Base-by-base conservation (phyloP, 225 moss, liverwort and hornwort species). In the Physcomitrellopsis africana region DNA sequence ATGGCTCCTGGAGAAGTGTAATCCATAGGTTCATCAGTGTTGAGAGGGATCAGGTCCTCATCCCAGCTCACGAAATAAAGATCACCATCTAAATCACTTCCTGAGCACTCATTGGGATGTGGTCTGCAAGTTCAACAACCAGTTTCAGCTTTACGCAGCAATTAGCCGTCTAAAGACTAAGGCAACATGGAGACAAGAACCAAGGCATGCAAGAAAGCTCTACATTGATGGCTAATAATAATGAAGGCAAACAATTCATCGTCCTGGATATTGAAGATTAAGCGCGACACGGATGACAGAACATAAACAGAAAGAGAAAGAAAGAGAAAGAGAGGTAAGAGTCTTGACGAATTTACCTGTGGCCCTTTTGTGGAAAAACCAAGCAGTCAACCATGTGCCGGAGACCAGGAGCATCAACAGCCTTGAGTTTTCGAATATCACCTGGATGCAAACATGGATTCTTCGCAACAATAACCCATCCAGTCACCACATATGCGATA, bases 41-140 rank as follows among this genome's bases (percentile, higher is more conserved):
- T 78, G 29, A 79, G 77, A 46, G 99, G 95, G 51, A 99, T 78
- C 17, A 99, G 83, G 16, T 87, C 79, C 49, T 81, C 69, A 59
- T 99, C 89, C 99, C 99, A 99, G 68, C 87, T 92, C 80, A 95
- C 95, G 56, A 86, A 68, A 73, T 93, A 99, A 6, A 84, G 61
- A 68, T 99, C 99, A 67, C 99, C 99, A 77, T 99, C 99, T 78
- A 99, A 77, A 83, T 99, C 99, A 74, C 99, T 95, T 53, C 99
- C 95, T 16, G 99, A 99, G 78, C 99, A 99, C 67, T 95, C 94
- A 81, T 93, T 90, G 23, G 99, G 93, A 77, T 93, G 93, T 24
- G 99, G 95, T 71, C 97, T 99, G 81, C 68, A 76, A 46, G 45
- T 41, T 72, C 59, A 68, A 70, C 24, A 73, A 45, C 45, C 23